A percentile compares a stretch with the other conserved stretches of the same genome.
phyloP scores from a whole-genome alignment of 352 stramenopile genomes.

The Aphanomyces astaci region DNA sequence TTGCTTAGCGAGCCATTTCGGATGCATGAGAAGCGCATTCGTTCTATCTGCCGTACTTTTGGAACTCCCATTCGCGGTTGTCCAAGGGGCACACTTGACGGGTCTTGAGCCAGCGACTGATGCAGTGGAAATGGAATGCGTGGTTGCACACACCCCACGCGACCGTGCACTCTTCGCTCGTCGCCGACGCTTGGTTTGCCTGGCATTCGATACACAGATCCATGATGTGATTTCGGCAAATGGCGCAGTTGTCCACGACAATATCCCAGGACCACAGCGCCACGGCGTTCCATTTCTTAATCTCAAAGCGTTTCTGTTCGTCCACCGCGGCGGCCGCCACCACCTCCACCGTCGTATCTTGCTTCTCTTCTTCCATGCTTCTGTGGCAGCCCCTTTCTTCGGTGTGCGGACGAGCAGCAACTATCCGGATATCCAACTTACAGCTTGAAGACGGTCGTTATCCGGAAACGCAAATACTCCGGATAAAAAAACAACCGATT shows the following conservation, averaged over 20 bases:
- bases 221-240: constrained; percentile 99
- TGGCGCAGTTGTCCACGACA: constrained; percentile 90
- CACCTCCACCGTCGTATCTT: constrained; percentile 1
- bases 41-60: constrained; percentile 93
- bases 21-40: no score
- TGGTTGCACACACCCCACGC: constrained; percentile 89
- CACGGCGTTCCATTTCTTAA: constrained; percentile 99
- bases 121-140: constrained; percentile 99
- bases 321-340: background rate
- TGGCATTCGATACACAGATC: constrained; percentile 99
- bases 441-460: no score
- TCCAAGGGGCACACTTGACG: constrained; percentile 97
- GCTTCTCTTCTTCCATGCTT: constrained; percentile 22
- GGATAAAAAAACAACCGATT: no score
- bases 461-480: no score
- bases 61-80: constrained; percentile 99
- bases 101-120: constrained; percentile 99
- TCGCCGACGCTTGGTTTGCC: constrained; percentile 83
- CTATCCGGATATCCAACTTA: constrained; percentile 6
- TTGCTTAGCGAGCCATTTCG: no score
- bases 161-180: constrained; percentile 82
- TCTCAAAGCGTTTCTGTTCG: constrained; percentile 94
- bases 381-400: background rate
- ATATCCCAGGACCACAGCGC: constrained; percentile 98
- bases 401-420: background rate